Base-by-base conservation (phyloP, 352 stramenopile genomes). In the Albugo laibachii region DNA sequence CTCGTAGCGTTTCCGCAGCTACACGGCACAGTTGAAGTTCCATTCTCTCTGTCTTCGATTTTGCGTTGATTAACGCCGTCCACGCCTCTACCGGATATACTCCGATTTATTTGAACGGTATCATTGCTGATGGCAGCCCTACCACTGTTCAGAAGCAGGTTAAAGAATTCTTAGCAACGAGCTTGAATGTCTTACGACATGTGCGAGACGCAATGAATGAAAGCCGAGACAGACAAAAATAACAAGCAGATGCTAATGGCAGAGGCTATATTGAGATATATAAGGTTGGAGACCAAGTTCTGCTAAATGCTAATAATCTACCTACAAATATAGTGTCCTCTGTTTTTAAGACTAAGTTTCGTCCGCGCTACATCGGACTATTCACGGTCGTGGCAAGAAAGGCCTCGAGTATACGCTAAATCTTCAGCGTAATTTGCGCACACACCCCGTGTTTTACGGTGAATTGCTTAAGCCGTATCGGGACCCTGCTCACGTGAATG, bases 371-470 rank as follows among this genome's bases (percentile, higher is more conserved):
- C 39, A 31, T 62, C 16, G 43, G 51, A 45, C 51, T 47, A 11
- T 52, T 55, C 16, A 57, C 52, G 48, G 50, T 59, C 51, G 24
- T 57, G 42, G 49, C 46, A 24, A 43, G 15, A 53, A 57, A 31
- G 57, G 49, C 36, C 46, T 53, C 2, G 42, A 27, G 36, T 58
- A 61, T 13, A 60, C 41, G 39, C 37, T 61, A 6, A 50, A 63
- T 4, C 34, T 61, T 49, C 49, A 48, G 1, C 51, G 44, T 14
- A 54, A 36, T 35, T 53, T 52, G 49, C 35, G 18, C 12, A 60
- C 47, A 2, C 53, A 60, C 20, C 36, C 49, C 0, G 41, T 60
- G 36, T 56, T 58, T 46, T 61, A 58, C 24, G 53, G 59, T 11
- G 53, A 19, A 34, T 46, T 55, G 13, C 36, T 55, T 2, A 63